Percentiles rank a stretch among this genome's conserved stretches.
Evolutionary conservation across 2,329 filamentous ascomycete genomes (phyloP).

Genomic region (Penicillium hesseltinei): DNA sequence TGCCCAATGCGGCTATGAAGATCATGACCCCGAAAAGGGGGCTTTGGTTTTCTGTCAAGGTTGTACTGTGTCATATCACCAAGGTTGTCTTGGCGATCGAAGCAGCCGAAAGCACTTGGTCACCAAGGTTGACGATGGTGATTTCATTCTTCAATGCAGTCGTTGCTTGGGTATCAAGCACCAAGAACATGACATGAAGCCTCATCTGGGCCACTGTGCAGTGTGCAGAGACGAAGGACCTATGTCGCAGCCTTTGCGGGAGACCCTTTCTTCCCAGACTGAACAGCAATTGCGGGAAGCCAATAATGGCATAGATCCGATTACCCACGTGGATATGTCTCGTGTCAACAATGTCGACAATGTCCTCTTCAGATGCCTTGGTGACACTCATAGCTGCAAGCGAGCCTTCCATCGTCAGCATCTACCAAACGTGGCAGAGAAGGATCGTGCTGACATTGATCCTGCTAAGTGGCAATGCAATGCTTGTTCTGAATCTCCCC

Average conservation of each 20-base stretch:
- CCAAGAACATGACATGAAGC: slow-evolving; percentile 67
- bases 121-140: slow-evolving; percentile 73
- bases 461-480: slow-evolving; percentile 83
- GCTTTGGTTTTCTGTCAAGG: slow-evolving; percentile 85
- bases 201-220: slow-evolving; percentile 70
- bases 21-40: slow-evolving; percentile 60
- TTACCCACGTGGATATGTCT: slow-evolving; percentile 59
- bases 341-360: slow-evolving; percentile 73
- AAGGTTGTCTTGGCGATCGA: slow-evolving; percentile 73
- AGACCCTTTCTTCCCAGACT: slow-evolving; percentile 69
- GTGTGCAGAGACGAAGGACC: slow-evolving; percentile 63
- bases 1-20: slow-evolving; percentile 64
- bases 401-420: slow-evolving; percentile 83
- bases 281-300: slow-evolving; percentile 80
- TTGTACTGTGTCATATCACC: slow-evolving; percentile 81
- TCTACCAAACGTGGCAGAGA: slow-evolving; percentile 53
- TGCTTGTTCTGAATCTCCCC: slow-evolving; percentile 64
- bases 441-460: slow-evolving; percentile 41
- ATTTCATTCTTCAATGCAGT: slow-evolving; percentile 87
- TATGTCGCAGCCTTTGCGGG: slow-evolving; percentile 73
- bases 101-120: slow-evolving; percentile 77
- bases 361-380: slow-evolving; percentile 74
- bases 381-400: slow-evolving; percentile 58
- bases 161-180: slow-evolving; percentile 69
- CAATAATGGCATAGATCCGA: slow-evolving; percentile 75